These are phyloP conservation scores for Diaporthe vaccinii DNA, from an alignment of 2,329 filamentous ascomycete genomes.

Conservation along the genomic window DNA sequence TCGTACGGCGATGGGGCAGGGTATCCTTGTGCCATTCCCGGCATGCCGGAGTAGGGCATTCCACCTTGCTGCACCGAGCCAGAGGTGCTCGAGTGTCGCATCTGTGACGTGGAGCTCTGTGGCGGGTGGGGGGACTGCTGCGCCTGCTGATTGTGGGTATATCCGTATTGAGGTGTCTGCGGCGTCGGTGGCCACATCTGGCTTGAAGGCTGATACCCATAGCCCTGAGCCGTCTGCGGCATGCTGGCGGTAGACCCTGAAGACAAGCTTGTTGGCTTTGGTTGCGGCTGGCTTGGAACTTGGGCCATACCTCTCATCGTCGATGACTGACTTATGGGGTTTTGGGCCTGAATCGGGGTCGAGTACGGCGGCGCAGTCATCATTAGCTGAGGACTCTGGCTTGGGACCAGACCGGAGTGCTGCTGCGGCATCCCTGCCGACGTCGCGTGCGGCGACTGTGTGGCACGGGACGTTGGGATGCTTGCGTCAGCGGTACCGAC, in stretches of 20 bases:
- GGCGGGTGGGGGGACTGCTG: constrained; percentile 64
- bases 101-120: constrained; percentile 71
- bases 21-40: constrained; percentile 71
- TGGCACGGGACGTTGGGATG: constrained; percentile 64
- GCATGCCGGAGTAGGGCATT: constrained; percentile 75
- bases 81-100: constrained; percentile 68
- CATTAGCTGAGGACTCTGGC: constrained; percentile 76
- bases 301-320: constrained; percentile 77
- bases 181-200: constrained; percentile 78
- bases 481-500: constrained; percentile 59
- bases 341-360: constrained; percentile 78
- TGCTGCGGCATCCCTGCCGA: constrained; percentile 66
- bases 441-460: constrained; percentile 70
- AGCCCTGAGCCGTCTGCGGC: constrained; percentile 66
- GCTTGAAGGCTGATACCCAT: constrained; percentile 72
- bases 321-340: constrained; percentile 78
- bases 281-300: constrained; percentile 73
- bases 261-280: constrained; percentile 73
- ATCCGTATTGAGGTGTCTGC: constrained; percentile 71
- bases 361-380: constrained; percentile 77
- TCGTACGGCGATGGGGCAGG: constrained; percentile 69
- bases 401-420: constrained; percentile 66
- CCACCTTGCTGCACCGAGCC: constrained; percentile 68
- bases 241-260: constrained; percentile 67
- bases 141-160: constrained; percentile 66